Evolutionary conservation across 371 early-diverging fungal genomes (phyloP), one percentile per base, ranked within the genome.

Genomic region (Mucor saturninus): DNA sequence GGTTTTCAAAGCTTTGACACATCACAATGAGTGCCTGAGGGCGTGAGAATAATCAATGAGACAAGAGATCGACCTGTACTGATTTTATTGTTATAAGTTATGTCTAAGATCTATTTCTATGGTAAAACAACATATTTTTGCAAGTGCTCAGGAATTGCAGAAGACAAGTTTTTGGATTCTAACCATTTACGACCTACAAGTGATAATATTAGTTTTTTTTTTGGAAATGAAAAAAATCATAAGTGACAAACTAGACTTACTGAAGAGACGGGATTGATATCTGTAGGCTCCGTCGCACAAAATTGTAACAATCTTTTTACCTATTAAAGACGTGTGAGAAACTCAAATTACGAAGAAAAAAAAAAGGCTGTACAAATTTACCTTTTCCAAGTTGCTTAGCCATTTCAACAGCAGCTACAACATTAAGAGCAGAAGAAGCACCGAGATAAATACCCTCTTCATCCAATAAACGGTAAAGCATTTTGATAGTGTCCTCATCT

Each of bases 381-480:
- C 94, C 93, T 3, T 89, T 89, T 10, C 95, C 95, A 42, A 97
- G 75, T 55, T 85, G 75, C 77, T 92, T 88, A 51, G 97, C 96
- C 85, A 96, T 89, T 74, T 95, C 83, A 53, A 86, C 88, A n/a
- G 97, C 97, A n/a, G 96, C 94, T 13, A 84, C 93, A 4, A 93
- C 95, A 62, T 96, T 96, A 58, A 96, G 71, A 0, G 97, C 97
- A 43, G 95, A 93, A 14, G 91, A 91, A 0, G 97, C 97, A 30
- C 97, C 97, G 15, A 97, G 80, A 62, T 95, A 95, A 43, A 96
- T 88, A 60, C 97, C 97, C 67, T 97, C 97, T 70, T 97, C 93
- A 65, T 96, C 91, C 62, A 96, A 79, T 64, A 96, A 77, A 43
- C 93, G 85, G 72, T 91, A 96, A 2, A 85, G 74, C 95, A 94